These are phyloP conservation scores for Talaromyces ruber DNA, from an alignment of 495 filamentous ascomycete species.

Conservation along the genomic window DNA sequence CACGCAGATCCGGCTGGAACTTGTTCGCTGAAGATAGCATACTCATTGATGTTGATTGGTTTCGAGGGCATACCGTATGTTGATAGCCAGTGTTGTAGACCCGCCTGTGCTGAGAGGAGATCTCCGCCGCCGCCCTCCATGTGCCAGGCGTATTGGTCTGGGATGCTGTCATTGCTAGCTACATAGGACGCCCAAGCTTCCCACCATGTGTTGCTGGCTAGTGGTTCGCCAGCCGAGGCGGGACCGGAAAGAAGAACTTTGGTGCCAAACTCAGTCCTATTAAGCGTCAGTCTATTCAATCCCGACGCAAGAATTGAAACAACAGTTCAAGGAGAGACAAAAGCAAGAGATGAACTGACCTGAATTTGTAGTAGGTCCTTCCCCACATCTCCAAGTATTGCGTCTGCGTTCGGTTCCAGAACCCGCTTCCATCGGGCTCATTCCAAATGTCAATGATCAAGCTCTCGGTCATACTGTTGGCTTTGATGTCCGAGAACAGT, in stretches of 20 bases:
- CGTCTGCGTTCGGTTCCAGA: conserved; percentile 18
- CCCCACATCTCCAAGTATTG: conserved; percentile 20
- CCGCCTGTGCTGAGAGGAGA: conserved; percentile 13
- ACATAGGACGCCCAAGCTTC: conserved; percentile 13
- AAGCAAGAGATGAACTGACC: too few relatives aligned
- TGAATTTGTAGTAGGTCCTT: conserved; percentile 14
- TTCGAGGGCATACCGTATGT: conserved; percentile 16
- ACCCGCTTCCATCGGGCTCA: conserved; percentile 21
- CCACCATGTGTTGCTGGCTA: conserved; percentile 15
- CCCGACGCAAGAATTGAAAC: neutral
- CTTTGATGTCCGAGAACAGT: conserved; percentile 18
- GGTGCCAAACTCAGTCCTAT: conserved; percentile 7
- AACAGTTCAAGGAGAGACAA: neutral
- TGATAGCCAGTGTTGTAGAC: conserved; percentile 11
- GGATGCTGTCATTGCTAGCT: conserved; percentile 11
- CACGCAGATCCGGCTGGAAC: conserved; percentile 20
- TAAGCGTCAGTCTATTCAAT: neutral
- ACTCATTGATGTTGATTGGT: conserved; percentile 30
- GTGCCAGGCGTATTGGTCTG: conserved; percentile 25
- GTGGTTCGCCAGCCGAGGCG: conserved; percentile 13
- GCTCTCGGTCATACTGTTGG: conserved; percentile 15
- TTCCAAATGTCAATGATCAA: conserved; percentile 27
- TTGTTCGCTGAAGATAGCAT: conserved; percentile 20
- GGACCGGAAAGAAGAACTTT: conserved; percentile 14
- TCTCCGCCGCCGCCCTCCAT: conserved; percentile 15